A percentile compares a stretch with the other conserved stretches of the same genome.
Conservation (phyloP, 768 basidiomycete species). For the Cubamyces lactineus region DNA sequence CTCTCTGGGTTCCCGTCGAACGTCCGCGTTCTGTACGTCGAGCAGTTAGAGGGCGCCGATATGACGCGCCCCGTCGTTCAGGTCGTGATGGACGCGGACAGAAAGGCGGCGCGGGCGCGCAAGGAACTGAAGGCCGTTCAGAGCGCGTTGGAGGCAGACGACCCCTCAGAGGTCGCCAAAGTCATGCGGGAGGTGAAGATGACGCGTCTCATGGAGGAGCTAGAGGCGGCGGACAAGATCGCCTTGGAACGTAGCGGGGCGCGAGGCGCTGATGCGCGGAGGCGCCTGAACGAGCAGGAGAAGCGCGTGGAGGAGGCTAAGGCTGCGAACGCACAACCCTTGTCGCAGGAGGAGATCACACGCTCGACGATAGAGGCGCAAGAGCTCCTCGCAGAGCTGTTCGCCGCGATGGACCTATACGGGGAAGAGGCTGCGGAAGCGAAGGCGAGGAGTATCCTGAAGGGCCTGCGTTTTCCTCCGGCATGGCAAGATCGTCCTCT, state of each 20-base stretch:
- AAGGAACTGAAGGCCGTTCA: constrained; percentile 18
- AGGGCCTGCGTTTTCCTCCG: constrained; percentile 13
- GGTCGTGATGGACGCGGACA: constrained; percentile 22
- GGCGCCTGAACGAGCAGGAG: constrained; percentile 25
- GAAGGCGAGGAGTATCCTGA: constrained; percentile 73
- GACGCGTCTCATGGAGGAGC: constrained; percentile 33
- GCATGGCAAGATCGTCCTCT: constrained; percentile 20
- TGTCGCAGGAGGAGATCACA: constrained; percentile 11
- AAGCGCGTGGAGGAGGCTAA: constrained; percentile 20
- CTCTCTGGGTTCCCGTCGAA: constrained; percentile 92
- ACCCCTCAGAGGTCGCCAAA: constrained; percentile 90
- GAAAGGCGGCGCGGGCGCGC: constrained; percentile 14
- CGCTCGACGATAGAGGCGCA: constrained; percentile 17
- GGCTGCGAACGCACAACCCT: constrained; percentile 7
- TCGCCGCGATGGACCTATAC: constrained; percentile 26
- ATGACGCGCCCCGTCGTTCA: constrained; percentile 17
- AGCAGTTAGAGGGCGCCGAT: constrained; percentile 69
- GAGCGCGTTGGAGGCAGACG: constrained; percentile 55
- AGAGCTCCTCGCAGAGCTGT: constrained; percentile 27
- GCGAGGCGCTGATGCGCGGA: constrained; percentile 23
- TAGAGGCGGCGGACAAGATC: constrained; percentile 25
- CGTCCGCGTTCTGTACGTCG: constrained; percentile 88
- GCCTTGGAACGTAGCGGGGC: constrained; percentile 28
- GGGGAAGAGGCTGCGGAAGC: constrained; percentile 70
- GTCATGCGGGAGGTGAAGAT: constrained; percentile 89